These are phyloP conservation scores for Exserohilum turcica DNA, from an alignment of 2,329 filamentous ascomycete genomes.

Conservation along the genomic window DNA sequence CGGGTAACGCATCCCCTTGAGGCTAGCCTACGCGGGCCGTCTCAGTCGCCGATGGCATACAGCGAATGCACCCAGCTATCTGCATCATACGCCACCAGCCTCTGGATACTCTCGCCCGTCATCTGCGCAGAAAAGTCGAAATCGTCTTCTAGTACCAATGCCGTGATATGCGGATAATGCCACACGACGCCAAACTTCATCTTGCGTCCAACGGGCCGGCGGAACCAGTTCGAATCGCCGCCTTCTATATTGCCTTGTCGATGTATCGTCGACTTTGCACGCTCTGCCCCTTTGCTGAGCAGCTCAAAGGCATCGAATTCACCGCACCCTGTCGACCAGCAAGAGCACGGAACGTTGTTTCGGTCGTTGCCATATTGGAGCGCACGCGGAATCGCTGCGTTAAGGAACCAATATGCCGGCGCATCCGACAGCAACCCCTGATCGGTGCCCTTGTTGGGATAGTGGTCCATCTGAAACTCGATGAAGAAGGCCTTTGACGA, in stretches of 20 bases:
- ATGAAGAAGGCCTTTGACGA: constrained; percentile 74
- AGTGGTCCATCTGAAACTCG: constrained; percentile 69
- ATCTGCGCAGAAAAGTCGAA: constrained; percentile 47
- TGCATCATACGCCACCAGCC: constrained; percentile 43
- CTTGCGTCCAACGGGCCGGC: constrained; percentile 62
- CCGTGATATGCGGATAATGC: constrained; percentile 41
- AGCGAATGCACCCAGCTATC: constrained; percentile 48
- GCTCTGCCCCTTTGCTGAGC: constrained; percentile 66
- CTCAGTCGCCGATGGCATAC: constrained; percentile 44
- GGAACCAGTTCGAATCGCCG: constrained; percentile 74
- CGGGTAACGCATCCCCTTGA: not conserved
- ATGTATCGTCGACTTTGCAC: constrained; percentile 72
- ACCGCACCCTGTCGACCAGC: constrained; percentile 72
- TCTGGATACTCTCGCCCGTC: constrained; percentile 40
- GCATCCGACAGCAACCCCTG: constrained; percentile 62
- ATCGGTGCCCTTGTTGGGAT: constrained; percentile 37
- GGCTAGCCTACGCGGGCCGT: not conserved
- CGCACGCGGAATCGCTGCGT: constrained; percentile 72
- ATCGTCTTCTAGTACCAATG: constrained; percentile 44
- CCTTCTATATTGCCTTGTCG: constrained; percentile 62
- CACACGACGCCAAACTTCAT: constrained; percentile 64
- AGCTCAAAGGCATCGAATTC: constrained; percentile 79
- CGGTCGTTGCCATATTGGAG: constrained; percentile 66
- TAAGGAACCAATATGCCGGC: constrained; percentile 77
- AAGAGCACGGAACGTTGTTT: constrained; percentile 63